Evolutionary conservation across 768 basidiomycete genomes (phyloP).

Genomic region (Naematelia aurantialba): DNA sequence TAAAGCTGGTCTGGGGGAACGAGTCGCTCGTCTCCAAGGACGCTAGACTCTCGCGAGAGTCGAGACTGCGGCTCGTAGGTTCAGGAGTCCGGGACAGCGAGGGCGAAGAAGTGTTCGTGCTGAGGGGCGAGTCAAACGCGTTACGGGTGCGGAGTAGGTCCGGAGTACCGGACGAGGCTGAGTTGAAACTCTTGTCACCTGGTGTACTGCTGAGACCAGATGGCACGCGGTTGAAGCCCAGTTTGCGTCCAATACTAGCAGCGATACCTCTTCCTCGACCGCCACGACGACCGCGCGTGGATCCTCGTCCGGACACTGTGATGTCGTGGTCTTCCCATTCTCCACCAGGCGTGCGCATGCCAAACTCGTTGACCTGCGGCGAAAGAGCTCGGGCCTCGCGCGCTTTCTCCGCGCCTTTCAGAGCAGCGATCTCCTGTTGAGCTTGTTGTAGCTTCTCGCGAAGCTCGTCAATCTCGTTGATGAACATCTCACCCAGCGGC

Average conservation of each 20-base stretch:
- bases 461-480: slow-evolving; percentile 44
- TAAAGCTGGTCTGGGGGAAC: slow-evolving; percentile 4
- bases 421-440: slow-evolving; percentile 37
- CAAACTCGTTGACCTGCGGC: slow-evolving; percentile 25
- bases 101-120: slow-evolving; percentile 2
- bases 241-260: slow-evolving; percentile 36
- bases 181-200: slow-evolving; percentile 38
- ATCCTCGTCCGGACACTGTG: slow-evolving; percentile 29
- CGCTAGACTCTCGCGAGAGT: slow-evolving; percentile 8
- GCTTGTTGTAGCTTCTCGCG: slow-evolving; percentile 38
- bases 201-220: slow-evolving; percentile 24
- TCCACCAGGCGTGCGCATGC: slow-evolving; percentile 21
- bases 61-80: slow-evolving; percentile 5
- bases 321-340: slow-evolving; percentile 33
- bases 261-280: slow-evolving; percentile 36
- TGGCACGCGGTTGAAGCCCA: slow-evolving; percentile 33
- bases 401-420: slow-evolving; percentile 24
- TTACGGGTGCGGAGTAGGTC: slow-evolving; percentile 35
- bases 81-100: slow-evolving; percentile 6
- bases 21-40: slow-evolving; percentile 1
- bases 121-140: slow-evolving; percentile 15
- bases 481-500: slow-evolving; percentile 45
- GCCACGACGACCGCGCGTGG: slow-evolving; percentile 35
- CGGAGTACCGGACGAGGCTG: slow-evolving; percentile 34
- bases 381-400: slow-evolving; percentile 11